Conservation (phyloP, 306 rosid species). For the Canavalia gladiata region DNA sequence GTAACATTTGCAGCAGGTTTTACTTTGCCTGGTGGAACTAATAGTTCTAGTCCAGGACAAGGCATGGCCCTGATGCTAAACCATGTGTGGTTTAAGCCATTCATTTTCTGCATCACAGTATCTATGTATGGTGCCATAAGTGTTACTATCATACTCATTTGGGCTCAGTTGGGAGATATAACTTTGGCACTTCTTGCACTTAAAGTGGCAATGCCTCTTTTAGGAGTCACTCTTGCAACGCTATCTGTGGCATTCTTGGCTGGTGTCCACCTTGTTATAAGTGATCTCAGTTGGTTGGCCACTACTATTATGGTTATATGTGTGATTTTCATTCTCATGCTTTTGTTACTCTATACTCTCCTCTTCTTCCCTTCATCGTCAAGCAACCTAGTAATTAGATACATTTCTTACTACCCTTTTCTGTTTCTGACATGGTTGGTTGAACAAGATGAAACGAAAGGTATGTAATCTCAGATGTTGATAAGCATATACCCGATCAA, state of each 20-base stretch:
- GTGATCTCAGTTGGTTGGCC: constrained; percentile 39
- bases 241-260: constrained; percentile 49
- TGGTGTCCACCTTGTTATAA: constrained; percentile 39
- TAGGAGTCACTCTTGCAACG: constrained; percentile 45
- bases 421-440: background rate
- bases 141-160: constrained; percentile 36
- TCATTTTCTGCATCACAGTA: constrained; percentile 37
- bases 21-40: constrained; percentile 41
- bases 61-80: constrained; percentile 28
- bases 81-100: background rate
- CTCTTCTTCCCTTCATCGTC: constrained; percentile 18
- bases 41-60: background rate
- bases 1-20: constrained; percentile 49
- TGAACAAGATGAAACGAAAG: background rate
- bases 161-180: constrained; percentile 42
- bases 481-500: too few species aligned
- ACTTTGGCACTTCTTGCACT: background rate
- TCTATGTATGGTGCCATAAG: constrained; percentile 47
- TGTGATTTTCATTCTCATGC: background rate
- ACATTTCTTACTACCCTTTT: background rate
- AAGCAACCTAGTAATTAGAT: background rate
- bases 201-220: constrained; percentile 13
- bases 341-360: background rate
- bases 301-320: background rate
- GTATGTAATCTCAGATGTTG: background rate